These are phyloP conservation scores for Brettanomyces bruxellensis DNA, from an alignment of 805 yeast species.

Conservation along the genomic window DNA sequence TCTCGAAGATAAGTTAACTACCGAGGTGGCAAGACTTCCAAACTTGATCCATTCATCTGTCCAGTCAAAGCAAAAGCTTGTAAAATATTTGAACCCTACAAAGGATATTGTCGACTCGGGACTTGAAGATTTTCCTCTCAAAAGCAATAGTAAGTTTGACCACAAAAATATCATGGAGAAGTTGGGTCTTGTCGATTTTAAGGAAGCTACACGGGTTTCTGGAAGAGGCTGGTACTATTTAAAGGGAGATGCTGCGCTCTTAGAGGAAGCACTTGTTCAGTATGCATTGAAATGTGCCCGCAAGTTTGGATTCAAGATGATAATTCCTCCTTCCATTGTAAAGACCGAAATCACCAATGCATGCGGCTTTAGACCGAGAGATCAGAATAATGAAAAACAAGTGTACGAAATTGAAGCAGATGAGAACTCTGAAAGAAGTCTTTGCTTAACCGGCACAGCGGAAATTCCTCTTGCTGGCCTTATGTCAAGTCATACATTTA, in stretches of 20 bases:
- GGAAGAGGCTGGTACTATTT: slow-evolving; percentile 89
- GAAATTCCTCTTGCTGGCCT: slow-evolving; percentile 89
- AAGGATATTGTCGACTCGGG: slow-evolving; percentile 10
- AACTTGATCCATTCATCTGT: slow-evolving; percentile 48
- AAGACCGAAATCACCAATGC: slow-evolving; percentile 69
- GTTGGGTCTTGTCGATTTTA: slow-evolving; percentile 62
- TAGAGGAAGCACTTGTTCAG: slow-evolving; percentile 86
- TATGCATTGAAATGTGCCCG: slow-evolving; percentile 66
- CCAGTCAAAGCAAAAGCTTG: slow-evolving; percentile 31
- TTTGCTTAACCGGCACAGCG: slow-evolving; percentile 87
- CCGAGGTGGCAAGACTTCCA: slow-evolving; percentile 47
- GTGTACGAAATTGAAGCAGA: slow-evolving; percentile 50
- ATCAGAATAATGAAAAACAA: slow-evolving; percentile 78
- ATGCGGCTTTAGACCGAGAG: slow-evolving; percentile 93
- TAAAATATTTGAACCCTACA: slow-evolving; percentile 43
- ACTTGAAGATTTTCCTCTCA: slow-evolving; percentile 10
- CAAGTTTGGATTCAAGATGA: slow-evolving; percentile 55
- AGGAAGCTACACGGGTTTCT: slow-evolving; percentile 61
- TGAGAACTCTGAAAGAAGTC: slow-evolving; percentile 13
- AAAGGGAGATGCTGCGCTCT: slow-evolving; percentile 71
- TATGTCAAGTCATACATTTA: slow-evolving; percentile 37
- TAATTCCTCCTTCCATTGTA: slow-evolving; percentile 81
- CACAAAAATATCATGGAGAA: slow-evolving; percentile 66
- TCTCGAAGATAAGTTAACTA: slow-evolving; percentile 29
- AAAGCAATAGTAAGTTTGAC: slow-evolving; percentile 28